Percentiles rank a stretch among this genome's conserved stretches.
Conservation (phyloP, 78 protist species). For the Dictyostelium brefeldianum region DNA sequence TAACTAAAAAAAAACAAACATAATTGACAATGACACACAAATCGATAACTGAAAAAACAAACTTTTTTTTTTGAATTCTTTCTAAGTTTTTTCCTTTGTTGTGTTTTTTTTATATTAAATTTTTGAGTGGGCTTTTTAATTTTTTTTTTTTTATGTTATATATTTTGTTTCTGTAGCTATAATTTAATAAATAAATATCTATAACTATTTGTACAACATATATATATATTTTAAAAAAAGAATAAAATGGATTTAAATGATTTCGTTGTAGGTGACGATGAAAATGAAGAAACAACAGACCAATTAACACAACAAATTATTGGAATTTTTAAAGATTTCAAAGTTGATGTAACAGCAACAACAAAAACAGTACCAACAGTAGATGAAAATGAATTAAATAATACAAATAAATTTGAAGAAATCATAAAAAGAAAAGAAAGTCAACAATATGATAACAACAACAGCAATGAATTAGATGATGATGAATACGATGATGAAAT, state of each 20-base stretch:
- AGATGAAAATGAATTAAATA: neutral
- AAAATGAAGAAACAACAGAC: neutral
- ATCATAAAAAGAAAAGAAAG: neutral
- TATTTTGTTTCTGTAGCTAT: neutral
- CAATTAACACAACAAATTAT: constrained; percentile 1
- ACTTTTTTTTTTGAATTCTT: neutral
- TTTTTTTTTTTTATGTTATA: neutral
- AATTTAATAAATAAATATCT: neutral
- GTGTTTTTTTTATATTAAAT: neutral
- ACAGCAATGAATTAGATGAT: neutral
- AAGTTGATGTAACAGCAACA: neutral
- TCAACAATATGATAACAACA: neutral
- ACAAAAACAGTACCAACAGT: neutral
- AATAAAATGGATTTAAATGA: neutral
- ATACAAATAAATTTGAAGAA: neutral
- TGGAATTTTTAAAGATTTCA: constrained; percentile 6
- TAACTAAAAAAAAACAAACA: neutral
- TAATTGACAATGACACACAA: neutral
- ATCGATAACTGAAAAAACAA: too few species aligned
- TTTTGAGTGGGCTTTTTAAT: neutral
- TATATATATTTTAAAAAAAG: neutral
- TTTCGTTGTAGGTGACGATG: constrained; percentile 26
- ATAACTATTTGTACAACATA: neutral
- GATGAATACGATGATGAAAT: neutral
- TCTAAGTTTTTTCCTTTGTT: neutral